Evolutionary conservation across 1,284 basidiomycete species (phyloP).

Genomic region (Agroathelia rolfsii): DNA sequence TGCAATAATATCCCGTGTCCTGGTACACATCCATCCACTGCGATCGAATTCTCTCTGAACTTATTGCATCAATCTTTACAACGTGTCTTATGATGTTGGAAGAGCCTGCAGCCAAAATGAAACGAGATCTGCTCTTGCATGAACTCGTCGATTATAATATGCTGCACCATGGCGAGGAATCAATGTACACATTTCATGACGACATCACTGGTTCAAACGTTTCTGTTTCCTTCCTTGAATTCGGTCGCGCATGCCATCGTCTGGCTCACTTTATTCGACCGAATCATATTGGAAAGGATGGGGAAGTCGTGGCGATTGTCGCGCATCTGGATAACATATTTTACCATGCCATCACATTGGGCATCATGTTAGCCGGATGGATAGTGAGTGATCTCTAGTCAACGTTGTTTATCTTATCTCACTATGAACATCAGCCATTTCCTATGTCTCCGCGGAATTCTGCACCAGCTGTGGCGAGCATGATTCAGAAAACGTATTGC

Average conservation of each 20-base stretch:
- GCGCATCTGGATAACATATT: conserved; percentile 21
- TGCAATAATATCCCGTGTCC: too few species aligned
- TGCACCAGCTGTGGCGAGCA: conserved; percentile 11
- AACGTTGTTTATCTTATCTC: too few species aligned
- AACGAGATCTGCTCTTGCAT: conserved; percentile 12
- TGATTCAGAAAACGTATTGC: conserved; percentile 16
- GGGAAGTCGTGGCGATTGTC: conserved; percentile 22
- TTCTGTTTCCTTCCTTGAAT: conserved; percentile 14
- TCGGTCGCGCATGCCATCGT: conserved; percentile 20
- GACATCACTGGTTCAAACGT: too few species aligned
- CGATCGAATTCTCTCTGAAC: too few species aligned
- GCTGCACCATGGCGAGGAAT: conserved; percentile 10
- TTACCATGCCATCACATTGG: conserved; percentile 22
- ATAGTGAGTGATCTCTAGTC: too few species aligned
- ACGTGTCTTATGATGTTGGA: too few species aligned
- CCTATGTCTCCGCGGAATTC: conserved; percentile 23
- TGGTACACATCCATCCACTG: too few species aligned
- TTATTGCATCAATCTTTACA: too few species aligned
- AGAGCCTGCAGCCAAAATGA: too few species aligned
- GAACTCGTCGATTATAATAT: conserved; percentile 18
- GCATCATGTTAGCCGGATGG: conserved; percentile 21
- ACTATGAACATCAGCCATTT: conserved; percentile 21
- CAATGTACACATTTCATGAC: background rate
- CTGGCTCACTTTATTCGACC: conserved; percentile 21
- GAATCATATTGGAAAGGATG: conserved; percentile 14